These are phyloP conservation scores for Schoenoplectus triqueter DNA, from an alignment of 202 grass and related monocot genomes.

Conservation along the genomic window DNA sequence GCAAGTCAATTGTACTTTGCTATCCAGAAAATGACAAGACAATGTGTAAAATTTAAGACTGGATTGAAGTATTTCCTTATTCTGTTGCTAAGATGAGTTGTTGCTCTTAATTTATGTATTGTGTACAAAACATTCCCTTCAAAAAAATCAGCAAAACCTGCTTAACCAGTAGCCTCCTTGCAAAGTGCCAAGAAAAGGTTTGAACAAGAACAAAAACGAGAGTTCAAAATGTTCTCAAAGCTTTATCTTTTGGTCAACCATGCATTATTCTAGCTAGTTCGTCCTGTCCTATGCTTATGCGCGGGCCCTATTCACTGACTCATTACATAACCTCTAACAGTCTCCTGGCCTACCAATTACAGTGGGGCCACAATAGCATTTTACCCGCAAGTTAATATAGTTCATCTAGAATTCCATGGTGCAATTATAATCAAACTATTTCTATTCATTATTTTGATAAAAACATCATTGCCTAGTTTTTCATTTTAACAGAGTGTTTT, in stretches of 20 bases:
- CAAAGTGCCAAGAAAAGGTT: not conserved
- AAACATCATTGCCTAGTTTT: not conserved
- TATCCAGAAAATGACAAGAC: not conserved
- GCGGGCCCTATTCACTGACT: constrained; percentile 20
- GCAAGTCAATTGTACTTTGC: not conserved
- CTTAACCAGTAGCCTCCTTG: not conserved
- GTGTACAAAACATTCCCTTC: not conserved
- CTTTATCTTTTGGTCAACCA: constrained; percentile 35
- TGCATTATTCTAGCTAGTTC: constrained; percentile 34
- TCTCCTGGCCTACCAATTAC: constrained; percentile 14
- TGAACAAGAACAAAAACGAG: constrained; percentile 6
- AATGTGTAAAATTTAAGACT: not conserved
- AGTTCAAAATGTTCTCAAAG: constrained; percentile 19
- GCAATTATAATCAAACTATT: constrained; percentile 2
- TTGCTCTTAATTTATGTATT: not conserved
- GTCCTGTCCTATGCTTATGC: constrained; percentile 10
- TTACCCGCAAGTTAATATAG: not conserved
- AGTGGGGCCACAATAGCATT: constrained; percentile 23
- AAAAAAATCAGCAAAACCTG: not conserved
- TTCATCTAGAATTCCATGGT: constrained; percentile 14
- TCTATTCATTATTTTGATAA: not conserved
- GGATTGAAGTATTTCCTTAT: not conserved
- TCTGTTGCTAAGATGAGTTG: not conserved
- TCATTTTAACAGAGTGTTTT: no score
- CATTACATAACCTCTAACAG: constrained; percentile 38